Conservation (phyloP, 208 protist species). For the Leishmania lainsoni region DNA sequence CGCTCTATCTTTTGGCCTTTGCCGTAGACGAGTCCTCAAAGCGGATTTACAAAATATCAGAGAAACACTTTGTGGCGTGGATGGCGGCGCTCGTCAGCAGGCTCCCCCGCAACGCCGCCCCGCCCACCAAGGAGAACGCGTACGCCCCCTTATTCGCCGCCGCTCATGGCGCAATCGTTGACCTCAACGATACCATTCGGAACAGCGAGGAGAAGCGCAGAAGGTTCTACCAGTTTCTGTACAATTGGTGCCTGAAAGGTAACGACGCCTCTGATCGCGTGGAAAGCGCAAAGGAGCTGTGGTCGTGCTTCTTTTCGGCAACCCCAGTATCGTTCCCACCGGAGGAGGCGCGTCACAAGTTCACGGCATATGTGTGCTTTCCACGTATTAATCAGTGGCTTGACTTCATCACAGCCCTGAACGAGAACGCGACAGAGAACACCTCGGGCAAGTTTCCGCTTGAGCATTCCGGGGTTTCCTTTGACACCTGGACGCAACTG, state of each 20-base stretch:
- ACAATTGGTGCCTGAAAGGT: constrained; percentile 47
- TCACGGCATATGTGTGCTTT: constrained; percentile 56
- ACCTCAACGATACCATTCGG: constrained; percentile 32
- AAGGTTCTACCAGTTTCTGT: constrained; percentile 67
- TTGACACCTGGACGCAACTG: constrained; percentile 78
- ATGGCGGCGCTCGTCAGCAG: constrained; percentile 20
- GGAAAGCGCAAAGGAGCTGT: constrained; percentile 66
- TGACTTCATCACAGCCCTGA: constrained; percentile 40
- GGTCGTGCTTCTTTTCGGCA: constrained; percentile 60
- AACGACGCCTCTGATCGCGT: constrained; percentile 34
- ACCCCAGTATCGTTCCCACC: constrained; percentile 24
- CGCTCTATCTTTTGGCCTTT: constrained; percentile 71
- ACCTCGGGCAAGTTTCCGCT: constrained; percentile 20
- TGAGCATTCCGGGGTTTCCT: constrained; percentile 38
- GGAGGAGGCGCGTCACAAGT: constrained; percentile 22
- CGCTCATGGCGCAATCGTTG: constrained; percentile 27
- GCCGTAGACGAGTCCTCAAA: constrained; percentile 32
- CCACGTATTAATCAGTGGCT: constrained; percentile 54
- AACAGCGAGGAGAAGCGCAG: constrained; percentile 28
- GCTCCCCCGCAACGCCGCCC: constrained; percentile 15
- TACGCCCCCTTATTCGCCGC: constrained; percentile 38
- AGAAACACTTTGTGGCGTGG: constrained; percentile 51
- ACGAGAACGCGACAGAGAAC: constrained; percentile 11
- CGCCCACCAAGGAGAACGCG: constrained; percentile 16
- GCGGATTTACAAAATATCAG: constrained; percentile 41